Base-by-base conservation (phyloP, 768 basidiomycete species). In the Boletus barrowsii region DNA sequence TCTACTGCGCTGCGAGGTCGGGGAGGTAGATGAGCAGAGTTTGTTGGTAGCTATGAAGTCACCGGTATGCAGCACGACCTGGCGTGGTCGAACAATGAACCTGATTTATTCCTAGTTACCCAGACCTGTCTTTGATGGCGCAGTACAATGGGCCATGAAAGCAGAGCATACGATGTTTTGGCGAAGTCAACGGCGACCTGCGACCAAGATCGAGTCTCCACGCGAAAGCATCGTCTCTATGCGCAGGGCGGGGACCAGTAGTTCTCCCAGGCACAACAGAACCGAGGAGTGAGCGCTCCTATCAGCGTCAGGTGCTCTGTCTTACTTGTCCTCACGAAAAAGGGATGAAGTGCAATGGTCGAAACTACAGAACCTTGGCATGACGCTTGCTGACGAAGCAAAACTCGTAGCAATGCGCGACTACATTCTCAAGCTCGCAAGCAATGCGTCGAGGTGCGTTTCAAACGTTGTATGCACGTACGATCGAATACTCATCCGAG, bases 361-460 rank as follows among this genome's bases (percentile, higher is more conserved):
- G 42, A 93, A 89, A 69, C 69, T 98, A 40, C 90, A 91, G 59
- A 88, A 93, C 64, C 72, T 98, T 15, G 96, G 95, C 2, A 93
- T 97, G 88, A 86, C 83, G 1, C 56, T 79, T 3, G 75, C 76
- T 24, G 95, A 96, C 63, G 94, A 98, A 67, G 79, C 73, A 51
- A 98, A 98, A 68, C 74, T 99, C 20, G 73, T 84, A n/a, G 84
- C 90, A 0, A 84, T 99, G 84, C 77, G 88, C 20, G 93, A 96
- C 57, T 93, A 96, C 65, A 86, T 92, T 42, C 68, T 89, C 47
- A 94, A 93, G 65, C 77, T 95, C 9, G 90, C 93, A 0, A 83
- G 85, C 56, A 84, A 87, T 2, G 83, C 83, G 0, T 82, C 87
- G 37, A 93, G 88, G 90, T 90, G 57, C 18, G 77, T 59, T 40